phyloP scores from a whole-genome alignment of 75 land plant species.

The Azolla pinnata region DNA sequence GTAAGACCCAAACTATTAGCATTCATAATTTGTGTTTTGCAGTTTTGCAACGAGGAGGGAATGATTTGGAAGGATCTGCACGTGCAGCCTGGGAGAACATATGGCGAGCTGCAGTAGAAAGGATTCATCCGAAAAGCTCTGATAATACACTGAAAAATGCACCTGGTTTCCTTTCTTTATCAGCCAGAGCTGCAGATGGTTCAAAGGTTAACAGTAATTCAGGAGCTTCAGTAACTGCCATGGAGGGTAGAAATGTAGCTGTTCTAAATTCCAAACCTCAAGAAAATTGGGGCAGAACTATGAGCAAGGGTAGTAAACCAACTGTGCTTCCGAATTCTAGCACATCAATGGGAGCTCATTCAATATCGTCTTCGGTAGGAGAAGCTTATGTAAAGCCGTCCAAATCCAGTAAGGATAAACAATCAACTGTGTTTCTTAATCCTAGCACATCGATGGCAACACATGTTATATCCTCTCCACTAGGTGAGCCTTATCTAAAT shows the following conservation, averaged over 20 bases:
- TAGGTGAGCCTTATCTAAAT: background rate
- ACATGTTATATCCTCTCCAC: background rate
- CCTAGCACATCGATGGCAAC: background rate
- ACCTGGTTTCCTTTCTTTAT: constrained; percentile 1
- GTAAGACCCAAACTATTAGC: too few species aligned
- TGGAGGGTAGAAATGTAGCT: background rate
- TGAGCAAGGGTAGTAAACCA: too few species aligned
- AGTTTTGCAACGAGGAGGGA: background rate
- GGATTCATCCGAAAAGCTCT: constrained; percentile 28
- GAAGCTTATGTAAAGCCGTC: constrained; percentile 2
- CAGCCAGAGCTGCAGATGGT: background rate
- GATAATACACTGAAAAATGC: constrained; percentile 18
- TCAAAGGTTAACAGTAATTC: background rate
- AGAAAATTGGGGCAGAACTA: background rate
- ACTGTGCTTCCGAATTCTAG: too few species aligned
- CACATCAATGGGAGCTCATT: too few species aligned
- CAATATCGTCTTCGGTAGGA: background rate
- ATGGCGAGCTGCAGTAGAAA: constrained; percentile 53
- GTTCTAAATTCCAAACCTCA: background rate
- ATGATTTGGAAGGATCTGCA: constrained; percentile 8
- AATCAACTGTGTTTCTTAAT: background rate
- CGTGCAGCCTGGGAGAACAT: constrained; percentile 47
- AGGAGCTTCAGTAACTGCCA: background rate
- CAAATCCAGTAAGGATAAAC: background rate
- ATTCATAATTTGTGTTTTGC: too few species aligned